Evolutionary conservation across 805 yeast species (phyloP).

Genomic region (Candida ascalaphidarum): DNA sequence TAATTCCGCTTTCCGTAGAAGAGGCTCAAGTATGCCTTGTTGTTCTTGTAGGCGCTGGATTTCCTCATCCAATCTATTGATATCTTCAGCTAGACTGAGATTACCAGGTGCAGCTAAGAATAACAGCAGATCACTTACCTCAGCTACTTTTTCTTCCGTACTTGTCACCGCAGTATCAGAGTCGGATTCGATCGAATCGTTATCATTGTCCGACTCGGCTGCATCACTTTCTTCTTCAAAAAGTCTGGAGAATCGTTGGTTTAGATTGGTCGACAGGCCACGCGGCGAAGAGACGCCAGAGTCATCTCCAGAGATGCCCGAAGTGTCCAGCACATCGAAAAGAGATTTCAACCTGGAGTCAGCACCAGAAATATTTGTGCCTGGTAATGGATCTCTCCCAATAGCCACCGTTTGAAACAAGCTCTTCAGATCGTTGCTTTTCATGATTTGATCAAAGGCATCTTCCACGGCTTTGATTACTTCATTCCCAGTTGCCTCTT

Average conservation of each 20-base stretch:
- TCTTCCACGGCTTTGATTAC: conserved; percentile 58
- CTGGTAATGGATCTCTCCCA: no score
- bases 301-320: conserved; percentile 23
- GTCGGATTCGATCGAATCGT: conserved; percentile 19
- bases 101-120: conserved; percentile 64
- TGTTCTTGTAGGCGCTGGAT: conserved; percentile 56
- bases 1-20: conserved; percentile 74
- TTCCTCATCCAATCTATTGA: conserved; percentile 47
- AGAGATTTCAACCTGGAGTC: no score
- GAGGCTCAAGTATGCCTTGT: conserved; percentile 52
- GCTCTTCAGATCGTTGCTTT: conserved; percentile 6
- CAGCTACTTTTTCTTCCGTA: no score
- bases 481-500: conserved; percentile 15
- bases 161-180: conserved; percentile 10
- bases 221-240: conserved; percentile 30
- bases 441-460: conserved; percentile 55
- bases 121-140: conserved; percentile 10
- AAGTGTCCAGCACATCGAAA: conserved; percentile 7
- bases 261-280: background rate
- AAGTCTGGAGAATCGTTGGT: conserved; percentile 15
- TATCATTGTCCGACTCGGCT: conserved; percentile 25
- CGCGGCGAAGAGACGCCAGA: no score
- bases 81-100: conserved; percentile 57
- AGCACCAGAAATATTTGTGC: no score
- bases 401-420: no score